Evolutionary conservation across 2,329 filamentous ascomycete genomes (phyloP), one percentile per base, ranked within the genome.

Genomic region (Aspergillus latus): DNA sequence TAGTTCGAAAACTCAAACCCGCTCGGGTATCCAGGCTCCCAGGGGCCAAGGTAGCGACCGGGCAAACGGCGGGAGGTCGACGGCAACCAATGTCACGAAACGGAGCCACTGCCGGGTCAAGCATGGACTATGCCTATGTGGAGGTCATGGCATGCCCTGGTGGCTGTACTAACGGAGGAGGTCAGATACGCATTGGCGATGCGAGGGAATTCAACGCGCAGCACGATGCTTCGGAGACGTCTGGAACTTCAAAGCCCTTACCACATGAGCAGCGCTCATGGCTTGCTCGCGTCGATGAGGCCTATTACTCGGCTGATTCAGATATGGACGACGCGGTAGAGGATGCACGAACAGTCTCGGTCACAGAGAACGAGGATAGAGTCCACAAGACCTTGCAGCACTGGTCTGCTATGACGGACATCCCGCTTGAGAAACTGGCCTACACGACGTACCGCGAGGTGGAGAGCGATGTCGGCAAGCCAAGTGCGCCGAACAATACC

Each of bases 81-180:
- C 68, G 74, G 32, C 65, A 68, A 43, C 62, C 66, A 10, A 54
- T 63, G 13, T 69, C 72, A 32, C 68, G 72, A 6, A 71, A 68
- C 43, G 72, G 67, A 4, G 68, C 66, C 13, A 52, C 67, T 5
- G 59, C 62, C 44, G 60, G 66, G 59, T 61, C 66, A 10, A 66
- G 67, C 11, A 74, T 83, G 5, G 90, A 96, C 36, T 92, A 92
- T 71, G 83, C 88, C n/a, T 97, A 96, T 74, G 89, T 97, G 29
- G 94, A 99, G 75, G 94, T 99, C 57, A 99, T 99, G 94, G 94
- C 94, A 11, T 99, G 94, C 73, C 94, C 94, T 0, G 94, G 94
- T n/a, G 94, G 94, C 2, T 99, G 94, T 76, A 99, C 94, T 53
- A 99, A 99, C 66, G 94, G 94, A 1, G 94, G 94, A 39, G 94